Conservation (phyloP, 306 rosid genomes). For the Gleditsia sinensis region DNA sequence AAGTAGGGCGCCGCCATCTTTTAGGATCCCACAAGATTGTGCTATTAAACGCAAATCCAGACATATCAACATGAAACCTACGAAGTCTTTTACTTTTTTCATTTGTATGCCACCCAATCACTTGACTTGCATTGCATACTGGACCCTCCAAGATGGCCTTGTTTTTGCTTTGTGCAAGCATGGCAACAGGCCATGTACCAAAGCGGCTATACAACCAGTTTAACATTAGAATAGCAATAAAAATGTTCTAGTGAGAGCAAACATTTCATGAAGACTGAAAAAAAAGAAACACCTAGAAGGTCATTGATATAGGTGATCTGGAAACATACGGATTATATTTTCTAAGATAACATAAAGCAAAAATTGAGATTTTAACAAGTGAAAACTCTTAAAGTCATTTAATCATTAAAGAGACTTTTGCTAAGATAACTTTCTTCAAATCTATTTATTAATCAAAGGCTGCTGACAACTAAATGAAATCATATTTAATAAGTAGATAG, state of each 20-base stretch:
- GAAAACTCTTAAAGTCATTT: not conserved
- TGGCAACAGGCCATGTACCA: slow-evolving; percentile 98
- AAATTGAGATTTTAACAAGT: not conserved
- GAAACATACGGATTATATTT: slow-evolving; percentile 19
- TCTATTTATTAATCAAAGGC: slow-evolving; percentile 27
- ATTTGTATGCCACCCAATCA: slow-evolving; percentile 96
- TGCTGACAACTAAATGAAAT: not conserved
- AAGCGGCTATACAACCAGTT: slow-evolving; percentile 65
- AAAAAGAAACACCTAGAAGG: not conserved
- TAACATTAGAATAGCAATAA: slow-evolving; percentile 30
- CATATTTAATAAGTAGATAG: not conserved
- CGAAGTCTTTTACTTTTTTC: slow-evolving; percentile 88
- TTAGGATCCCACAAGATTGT: slow-evolving; percentile 96
- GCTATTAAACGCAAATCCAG: slow-evolving; percentile 98
- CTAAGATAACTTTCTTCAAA: slow-evolving; percentile 18
- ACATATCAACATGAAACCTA: slow-evolving; percentile 99
- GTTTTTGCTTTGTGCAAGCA: slow-evolving; percentile 94
- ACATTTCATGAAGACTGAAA: slow-evolving; percentile 9
- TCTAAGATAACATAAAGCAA: not conserved
- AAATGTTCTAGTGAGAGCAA: slow-evolving; percentile 2
- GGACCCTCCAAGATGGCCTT: slow-evolving; percentile 98
- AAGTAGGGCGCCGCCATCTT: slow-evolving; percentile 78
- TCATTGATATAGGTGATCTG: slow-evolving; percentile 11
- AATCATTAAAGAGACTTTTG: slow-evolving; percentile 23
- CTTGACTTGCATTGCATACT: slow-evolving; percentile 88